Base-by-base conservation (phyloP, 306 rosid genomes). In the Medicago lupulina region DNA sequence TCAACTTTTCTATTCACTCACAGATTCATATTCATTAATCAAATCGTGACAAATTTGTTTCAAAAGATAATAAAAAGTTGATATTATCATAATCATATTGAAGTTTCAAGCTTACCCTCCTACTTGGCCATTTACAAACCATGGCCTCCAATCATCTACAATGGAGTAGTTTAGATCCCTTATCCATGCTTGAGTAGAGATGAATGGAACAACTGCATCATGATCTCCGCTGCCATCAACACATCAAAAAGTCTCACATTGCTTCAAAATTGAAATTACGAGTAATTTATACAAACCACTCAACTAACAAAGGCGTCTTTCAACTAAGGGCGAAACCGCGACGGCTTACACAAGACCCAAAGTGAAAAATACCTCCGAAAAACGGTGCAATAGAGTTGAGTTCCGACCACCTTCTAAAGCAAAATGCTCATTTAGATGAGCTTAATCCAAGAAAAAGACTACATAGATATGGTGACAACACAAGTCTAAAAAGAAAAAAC, bases 121-220 rank as follows among this genome's bases (percentile, higher is more conserved):
- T 21, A 85, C 79, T 83, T 85, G 85, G 31, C 12, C 82, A 28
- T 80, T 64, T 7, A 83, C 74, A 38, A 77, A 41, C 93, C 86
- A 82, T 16, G 84, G 83, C 68, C 88, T 82, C 91, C 87, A 83
- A 4, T 57, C 81, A 62, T 66, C 75, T 2, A 81, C 62, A 31
- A 87, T 75, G 53, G 82, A 68, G 70, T 83, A 79, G 71, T 87
- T 89, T 15, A 85, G 80, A 62, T 77, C 72, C 70, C 85, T 87
- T 53, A 87, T 89, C 91, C 88, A 89, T 0, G 49, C 78, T 67
- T 70, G 87, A 25, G 91, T 89, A 8, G 91, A 78, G 19, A 69
- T 5, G 77, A 76, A 82, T 3, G 93, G 80, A 53, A 85, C 6
- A 1, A 1, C 0, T 38, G 43, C n/a, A 67, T 87, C 91, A 80